These are phyloP conservation scores for Chlorella sp. DNA, from an alignment of 139 green algal genomes.

Conservation along the genomic window DNA sequence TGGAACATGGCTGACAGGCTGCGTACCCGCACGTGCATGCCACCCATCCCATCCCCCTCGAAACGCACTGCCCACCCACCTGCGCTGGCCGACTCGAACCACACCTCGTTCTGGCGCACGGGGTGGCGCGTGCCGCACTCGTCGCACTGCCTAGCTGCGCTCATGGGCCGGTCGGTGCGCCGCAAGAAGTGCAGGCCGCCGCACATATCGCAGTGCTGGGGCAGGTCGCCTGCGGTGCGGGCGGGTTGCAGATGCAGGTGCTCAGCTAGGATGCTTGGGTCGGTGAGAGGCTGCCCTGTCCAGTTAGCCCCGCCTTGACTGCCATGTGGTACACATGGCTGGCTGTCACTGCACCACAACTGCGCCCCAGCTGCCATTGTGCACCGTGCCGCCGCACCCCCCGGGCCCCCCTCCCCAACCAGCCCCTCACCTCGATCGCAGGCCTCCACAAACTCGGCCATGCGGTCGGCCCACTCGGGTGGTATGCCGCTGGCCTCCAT, in stretches of 20 bases:
- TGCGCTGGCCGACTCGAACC: constrained; percentile 21
- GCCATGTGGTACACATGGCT: no score
- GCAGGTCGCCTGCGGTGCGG: constrained; percentile 4
- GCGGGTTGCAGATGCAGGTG: neutral
- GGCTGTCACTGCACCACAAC: no score
- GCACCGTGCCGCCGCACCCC: no score
- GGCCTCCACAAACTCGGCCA: constrained; percentile 17
- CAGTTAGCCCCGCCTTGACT: no score
- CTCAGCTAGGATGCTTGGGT: no score
- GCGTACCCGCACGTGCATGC: no score
- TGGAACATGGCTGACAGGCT: no score
- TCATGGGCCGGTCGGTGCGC: neutral
- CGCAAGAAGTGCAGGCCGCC: constrained; percentile 30
- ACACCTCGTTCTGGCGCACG: constrained; percentile 23
- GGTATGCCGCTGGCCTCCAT: constrained; percentile 13
- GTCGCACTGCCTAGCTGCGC: constrained; percentile 25
- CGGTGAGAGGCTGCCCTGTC: no score
- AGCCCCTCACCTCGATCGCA: neutral
- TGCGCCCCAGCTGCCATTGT: no score
- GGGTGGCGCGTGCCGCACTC: constrained; percentile 20
- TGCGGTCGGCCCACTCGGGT: constrained; percentile 12
- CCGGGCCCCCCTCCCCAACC: neutral
- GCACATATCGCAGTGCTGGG: constrained; percentile 9
- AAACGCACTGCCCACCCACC: neutral
- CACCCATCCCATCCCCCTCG: neutral